Evolutionary conservation across 2,329 filamentous ascomycete genomes (phyloP).

Genomic region (Talaromyces funiculosus): DNA sequence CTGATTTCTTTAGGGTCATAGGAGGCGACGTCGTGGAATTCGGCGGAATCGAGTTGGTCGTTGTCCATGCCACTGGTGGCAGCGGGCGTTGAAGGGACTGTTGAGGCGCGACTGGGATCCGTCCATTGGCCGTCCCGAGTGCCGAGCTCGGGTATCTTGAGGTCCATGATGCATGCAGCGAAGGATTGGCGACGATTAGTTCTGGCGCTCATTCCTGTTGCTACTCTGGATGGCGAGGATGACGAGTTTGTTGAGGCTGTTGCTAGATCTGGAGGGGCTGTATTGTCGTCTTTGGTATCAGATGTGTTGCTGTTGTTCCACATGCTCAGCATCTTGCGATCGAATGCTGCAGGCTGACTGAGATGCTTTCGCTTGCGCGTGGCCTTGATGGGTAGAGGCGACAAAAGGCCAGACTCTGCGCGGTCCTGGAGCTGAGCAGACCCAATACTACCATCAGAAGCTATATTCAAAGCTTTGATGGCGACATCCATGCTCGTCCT

Average conservation of each 20-base stretch:
- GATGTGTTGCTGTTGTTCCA: conserved; percentile 2
- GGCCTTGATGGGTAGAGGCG: conserved; percentile 11
- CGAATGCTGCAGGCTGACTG: conserved; percentile 20
- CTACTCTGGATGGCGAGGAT: not conserved
- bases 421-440: conserved; percentile 19
- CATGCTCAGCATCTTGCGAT: conserved; percentile 12
- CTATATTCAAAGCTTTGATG: conserved; percentile 22
- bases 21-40: conserved; percentile 15
- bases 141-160: conserved; percentile 29
- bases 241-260: not conserved
- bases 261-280: not conserved
- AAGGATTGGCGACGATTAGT: conserved; percentile 25
- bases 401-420: conserved; percentile 7
- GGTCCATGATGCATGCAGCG: conserved; percentile 32
- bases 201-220: not conserved
- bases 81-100: not conserved
- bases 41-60: not conserved
- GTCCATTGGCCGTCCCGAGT: conserved; percentile 20
- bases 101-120: not conserved
- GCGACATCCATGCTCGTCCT: conserved; percentile 16
- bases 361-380: conserved; percentile 26
- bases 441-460: conserved; percentile 24
- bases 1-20: conserved; percentile 16
- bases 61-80: not conserved
- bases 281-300: not conserved